Base-by-base conservation (phyloP, 2,329 filamentous ascomycete genomes). In the Leptodontidium sp. region DNA sequence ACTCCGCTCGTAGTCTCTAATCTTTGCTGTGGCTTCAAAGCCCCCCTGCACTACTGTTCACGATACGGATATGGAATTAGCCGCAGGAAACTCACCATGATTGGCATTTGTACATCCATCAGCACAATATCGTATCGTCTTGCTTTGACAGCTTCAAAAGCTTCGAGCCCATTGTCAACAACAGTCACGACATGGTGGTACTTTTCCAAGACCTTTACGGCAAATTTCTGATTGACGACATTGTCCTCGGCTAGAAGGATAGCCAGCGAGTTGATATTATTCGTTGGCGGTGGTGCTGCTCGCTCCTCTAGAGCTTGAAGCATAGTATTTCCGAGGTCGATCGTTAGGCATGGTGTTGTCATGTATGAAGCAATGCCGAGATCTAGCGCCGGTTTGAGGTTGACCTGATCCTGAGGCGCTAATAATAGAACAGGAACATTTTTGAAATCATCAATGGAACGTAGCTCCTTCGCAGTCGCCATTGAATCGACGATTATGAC, bases 101-200 rank as follows among this genome's bases (percentile, higher is more conserved):
- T 92, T n/a, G 96, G 96, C 96, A 99, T 99, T 80, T 98, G 95
- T n/a, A 99, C 96, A 78, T 99, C 96, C 96, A 99, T 99, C 59
- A 99, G 86, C 72, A 99, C 96, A 70, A 97, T 93, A 80, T 98
- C 96, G 79, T 97, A 99, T 78, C 93, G 91, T 82, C 92, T 94
- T 79, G 90, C 89, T 85, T 97, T 94, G 75, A 98, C 90, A n/a
- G 92, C 90, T 77, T 98, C 92, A 15, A 98, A 89, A 1, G 96
- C 96, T 78, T 98, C 95, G 72, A 94, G 87, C 70, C 96, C 96
- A 79, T 99, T 99, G 76, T 94, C 93, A 53, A 97, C 96, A 32
- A 99, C 96, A 0, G 92, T 94, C 32, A 97, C 93, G 32, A 90
- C 90, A 78, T 97, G 93, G 78, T 98, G 94, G 80, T 98, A 97